Base-by-base conservation (phyloP, 495 filamentous ascomycete species). In the Neurospora africana region DNA sequence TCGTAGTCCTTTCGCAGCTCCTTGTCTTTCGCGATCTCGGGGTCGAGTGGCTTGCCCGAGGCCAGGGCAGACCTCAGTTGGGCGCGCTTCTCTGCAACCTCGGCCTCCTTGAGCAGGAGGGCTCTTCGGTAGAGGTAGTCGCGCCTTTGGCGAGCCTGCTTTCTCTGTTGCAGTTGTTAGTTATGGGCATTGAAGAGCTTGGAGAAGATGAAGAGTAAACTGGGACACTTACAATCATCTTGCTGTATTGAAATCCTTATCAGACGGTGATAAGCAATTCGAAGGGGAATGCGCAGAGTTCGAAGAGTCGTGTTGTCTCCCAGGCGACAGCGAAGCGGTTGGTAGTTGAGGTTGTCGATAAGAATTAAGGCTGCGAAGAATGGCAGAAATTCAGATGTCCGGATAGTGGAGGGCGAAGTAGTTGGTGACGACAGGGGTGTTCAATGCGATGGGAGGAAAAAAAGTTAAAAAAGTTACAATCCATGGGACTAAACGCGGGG, bases 121-220 rank as follows among this genome's bases (percentile, higher is more conserved):
- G 84, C 84, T 69, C 78, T 84, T 58, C 95, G 91, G 80, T 98
- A 97, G 77, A 99, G 91, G 82, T 98, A 99, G 78, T 99, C 95
- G 65, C 95, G 88, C 75, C 95, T 89, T 82, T 94, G 89, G 73
- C 93, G 90, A 75, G 91, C 89, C 89, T 95, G 91, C 86, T 88
- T 88, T 76, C 86, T 84, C 84, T 87, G 69, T 37, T 68, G 47
- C 68, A 19, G 1, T 10, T 70, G 75, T 81, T 77, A 81, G 76
- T n/a, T 67, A 58, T 44, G 38, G 35, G 38, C 53, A 72, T 70
- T 35, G 5, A 68, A 61, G 21, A 5, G 10, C 53, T 67, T 13
- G 70, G 68, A 69, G 68, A 40, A 37, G 21, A 43, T n/a, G 30
- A n/a, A 21, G 68, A 15, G 17, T 10, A 41, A 36, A 30, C 30